These are phyloP conservation scores for Trebouxia sp. DNA, from an alignment of 139 green algal species.

Conservation along the genomic window DNA sequence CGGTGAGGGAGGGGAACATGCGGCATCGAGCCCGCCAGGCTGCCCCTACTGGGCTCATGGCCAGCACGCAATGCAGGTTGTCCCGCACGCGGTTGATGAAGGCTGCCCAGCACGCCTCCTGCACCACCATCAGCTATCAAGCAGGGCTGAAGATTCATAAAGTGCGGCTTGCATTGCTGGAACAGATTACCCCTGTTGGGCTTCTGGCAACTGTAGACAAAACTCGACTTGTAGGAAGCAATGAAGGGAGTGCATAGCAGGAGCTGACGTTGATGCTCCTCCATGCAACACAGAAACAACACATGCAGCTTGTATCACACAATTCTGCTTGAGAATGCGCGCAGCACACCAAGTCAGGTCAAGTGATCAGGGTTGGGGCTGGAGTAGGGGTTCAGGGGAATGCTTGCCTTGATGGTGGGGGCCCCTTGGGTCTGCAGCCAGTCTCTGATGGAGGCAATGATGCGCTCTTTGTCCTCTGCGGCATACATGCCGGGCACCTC, in stretches of 20 bases:
- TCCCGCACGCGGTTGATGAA: slow-evolving; percentile 67
- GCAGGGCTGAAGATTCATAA: too few relatives aligned
- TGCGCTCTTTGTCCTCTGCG: slow-evolving; percentile 24
- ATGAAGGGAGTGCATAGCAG: too few relatives aligned
- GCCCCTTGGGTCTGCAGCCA: background rate
- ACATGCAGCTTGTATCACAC: too few relatives aligned
- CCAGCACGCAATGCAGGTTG: slow-evolving; percentile 84
- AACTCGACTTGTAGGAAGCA: too few relatives aligned
- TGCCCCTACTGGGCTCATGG: slow-evolving; percentile 80
- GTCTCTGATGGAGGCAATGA: slow-evolving; percentile 25
- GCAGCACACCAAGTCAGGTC: background rate
- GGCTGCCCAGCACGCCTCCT: slow-evolving; percentile 67
- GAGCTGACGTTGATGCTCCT: too few relatives aligned
- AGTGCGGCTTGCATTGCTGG: too few relatives aligned
- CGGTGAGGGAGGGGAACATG: slow-evolving; percentile 82
- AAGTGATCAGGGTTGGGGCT: background rate
- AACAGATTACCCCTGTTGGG: too few relatives aligned
- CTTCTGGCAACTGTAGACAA: too few relatives aligned
- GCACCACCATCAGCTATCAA: too few relatives aligned
- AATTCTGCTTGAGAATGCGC: too few relatives aligned
- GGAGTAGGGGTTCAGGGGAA: background rate
- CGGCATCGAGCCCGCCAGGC: slow-evolving; percentile 74
- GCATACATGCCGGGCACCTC: slow-evolving; percentile 57
- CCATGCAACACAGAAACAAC: too few relatives aligned
- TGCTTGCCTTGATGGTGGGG: slow-evolving; percentile 11